Base-by-base conservation (phyloP, 306 rosid genomes). In the Trifolium pratense region DNA sequence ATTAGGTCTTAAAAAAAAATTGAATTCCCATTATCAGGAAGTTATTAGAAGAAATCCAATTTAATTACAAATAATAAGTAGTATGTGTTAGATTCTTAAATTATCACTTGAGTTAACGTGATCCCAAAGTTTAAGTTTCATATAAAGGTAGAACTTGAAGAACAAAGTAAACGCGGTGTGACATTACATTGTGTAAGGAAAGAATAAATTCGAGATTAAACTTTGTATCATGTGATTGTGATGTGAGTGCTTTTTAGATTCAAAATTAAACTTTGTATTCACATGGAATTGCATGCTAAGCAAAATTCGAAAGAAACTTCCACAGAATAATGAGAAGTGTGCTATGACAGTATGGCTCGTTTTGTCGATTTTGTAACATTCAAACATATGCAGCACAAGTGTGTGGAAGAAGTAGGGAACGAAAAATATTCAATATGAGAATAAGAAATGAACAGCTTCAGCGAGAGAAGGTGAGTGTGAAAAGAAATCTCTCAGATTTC, bases 171-270 rank as follows among this genome's bases (percentile, higher is more conserved):
- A 58, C 40, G 12, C 40, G 36, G 65, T 58, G 62, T 56, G 59
- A 31, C 61, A 23, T 25, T 56, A 31, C 61, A 23, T 25, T 56
- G 62, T 56, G 64, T 60, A 61, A 61, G 68, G 75, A 76, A 84
- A 55, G 87, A 80, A 80, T 62, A 80, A 55, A 69, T 80, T 74
- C 85, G 9, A 3, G 9, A 59, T 9, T 42, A 73, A 80, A 68
- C 76, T 34, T 6, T 7, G 36, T 32, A 32, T 60, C 76, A 64
- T 63, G 75, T 26, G 81, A 58, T 6, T 52, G 68, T 60, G 72
- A 64, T 63, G 75, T 26, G 81, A 58, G 9, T 52, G 68, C 56
- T 51, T 71, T 80, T 37, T 14, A 46, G 32, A 80, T 32, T 40
- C n/a, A 1, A 53, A 14, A 31, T 21, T 2, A 12, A 55, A 43